phyloP scores from a whole-genome alignment of 192 early-diverging fungal genomes.

The Podochytrium sp. region DNA sequence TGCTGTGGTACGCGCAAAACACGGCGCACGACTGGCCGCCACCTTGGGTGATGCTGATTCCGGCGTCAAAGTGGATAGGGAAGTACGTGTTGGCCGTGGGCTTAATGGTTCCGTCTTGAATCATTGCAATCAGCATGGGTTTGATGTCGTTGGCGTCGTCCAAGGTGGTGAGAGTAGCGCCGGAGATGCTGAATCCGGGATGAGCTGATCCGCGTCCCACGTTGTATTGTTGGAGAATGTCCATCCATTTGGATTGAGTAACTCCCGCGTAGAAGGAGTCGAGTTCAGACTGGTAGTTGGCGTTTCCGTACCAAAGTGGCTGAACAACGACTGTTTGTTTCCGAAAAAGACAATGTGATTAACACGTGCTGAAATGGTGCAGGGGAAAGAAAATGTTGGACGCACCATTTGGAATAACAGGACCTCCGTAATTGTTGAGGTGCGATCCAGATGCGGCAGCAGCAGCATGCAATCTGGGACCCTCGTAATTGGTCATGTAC shows the following conservation, averaged over 20 bases:
- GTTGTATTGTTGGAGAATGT: slow-evolving; percentile 13
- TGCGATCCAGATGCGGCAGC: not conserved
- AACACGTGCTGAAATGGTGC: not conserved
- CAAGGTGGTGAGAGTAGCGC: not conserved
- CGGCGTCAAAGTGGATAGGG: slow-evolving; percentile 34
- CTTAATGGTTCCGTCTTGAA: not conserved
- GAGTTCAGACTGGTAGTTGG: slow-evolving; percentile 15
- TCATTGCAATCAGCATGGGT: not conserved
- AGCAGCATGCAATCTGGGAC: not conserved
- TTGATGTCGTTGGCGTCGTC: slow-evolving; percentile 22
- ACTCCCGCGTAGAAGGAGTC: slow-evolving; percentile 23
- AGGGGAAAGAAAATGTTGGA: not conserved
- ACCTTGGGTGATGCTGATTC: slow-evolving; percentile 18
- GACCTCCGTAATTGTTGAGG: slow-evolving; percentile 33
- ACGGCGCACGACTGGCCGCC: slow-evolving; percentile 9
- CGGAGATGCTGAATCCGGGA: not conserved
- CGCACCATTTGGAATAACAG: slow-evolving; percentile 18
- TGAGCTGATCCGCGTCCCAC: not conserved
- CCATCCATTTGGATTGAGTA: not conserved
- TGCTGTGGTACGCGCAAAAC: slow-evolving; percentile 43
- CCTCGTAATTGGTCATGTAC: not conserved
- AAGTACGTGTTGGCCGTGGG: slow-evolving; percentile 39
- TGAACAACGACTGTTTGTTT: slow-evolving; percentile 19
- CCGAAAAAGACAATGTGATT: too few species aligned
- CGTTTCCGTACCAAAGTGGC: slow-evolving; percentile 29